These are phyloP conservation scores for Diaporthe citri DNA, from an alignment of 2,329 filamentous ascomycete species.

Conservation along the genomic window DNA sequence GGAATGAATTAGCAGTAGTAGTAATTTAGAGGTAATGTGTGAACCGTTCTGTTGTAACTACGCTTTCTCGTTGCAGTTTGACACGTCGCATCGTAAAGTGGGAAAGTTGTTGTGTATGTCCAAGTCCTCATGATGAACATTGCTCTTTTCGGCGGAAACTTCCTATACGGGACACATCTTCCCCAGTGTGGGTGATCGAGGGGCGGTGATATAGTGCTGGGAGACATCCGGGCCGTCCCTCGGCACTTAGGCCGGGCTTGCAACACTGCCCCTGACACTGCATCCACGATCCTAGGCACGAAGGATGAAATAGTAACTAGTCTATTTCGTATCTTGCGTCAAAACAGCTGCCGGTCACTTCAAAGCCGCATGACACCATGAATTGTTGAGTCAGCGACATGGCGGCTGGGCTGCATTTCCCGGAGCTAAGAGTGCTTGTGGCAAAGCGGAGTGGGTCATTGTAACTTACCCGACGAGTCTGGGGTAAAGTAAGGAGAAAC, in stretches of 20 bases:
- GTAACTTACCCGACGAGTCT: constrained; percentile 1
- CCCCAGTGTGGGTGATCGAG: background rate
- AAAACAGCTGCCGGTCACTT: background rate
- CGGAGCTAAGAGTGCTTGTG: constrained; percentile 4
- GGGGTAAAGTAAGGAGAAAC: constrained; percentile 4
- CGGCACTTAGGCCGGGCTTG: background rate
- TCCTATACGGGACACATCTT: background rate
- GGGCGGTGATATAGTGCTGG: background rate
- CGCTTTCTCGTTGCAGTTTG: background rate
- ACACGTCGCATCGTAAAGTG: background rate
- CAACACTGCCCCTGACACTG: background rate
- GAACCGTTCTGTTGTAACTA: background rate
- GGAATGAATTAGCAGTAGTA: background rate
- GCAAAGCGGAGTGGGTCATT: constrained; percentile 1
- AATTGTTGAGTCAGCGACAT: constrained; percentile 20
- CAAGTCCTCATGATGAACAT: background rate
- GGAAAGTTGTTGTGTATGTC: background rate
- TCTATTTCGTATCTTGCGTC: background rate
- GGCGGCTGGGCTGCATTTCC: background rate
- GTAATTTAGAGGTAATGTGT: background rate
- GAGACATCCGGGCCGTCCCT: background rate
- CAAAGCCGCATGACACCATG: constrained; percentile 15
- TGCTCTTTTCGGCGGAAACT: background rate
- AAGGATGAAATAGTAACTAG: background rate
- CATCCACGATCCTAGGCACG: background rate